Evolutionary conservation across 1,284 basidiomycete species (phyloP).

Genomic region (Trichosporon sp.): DNA sequence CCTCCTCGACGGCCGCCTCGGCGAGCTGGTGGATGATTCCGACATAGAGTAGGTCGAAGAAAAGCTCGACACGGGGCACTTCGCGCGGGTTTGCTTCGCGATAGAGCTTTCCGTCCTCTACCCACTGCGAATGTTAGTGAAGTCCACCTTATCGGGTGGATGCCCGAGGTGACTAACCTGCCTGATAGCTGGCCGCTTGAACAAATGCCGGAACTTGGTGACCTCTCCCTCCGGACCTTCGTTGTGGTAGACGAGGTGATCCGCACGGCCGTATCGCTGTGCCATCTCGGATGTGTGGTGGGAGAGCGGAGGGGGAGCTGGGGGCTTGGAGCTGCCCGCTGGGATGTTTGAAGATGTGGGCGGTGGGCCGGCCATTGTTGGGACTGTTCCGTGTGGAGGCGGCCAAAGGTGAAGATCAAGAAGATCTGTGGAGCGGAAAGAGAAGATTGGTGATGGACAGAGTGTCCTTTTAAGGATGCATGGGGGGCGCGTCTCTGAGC

Average conservation of each 20-base stretch:
- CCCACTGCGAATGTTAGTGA: conserved; percentile 25
- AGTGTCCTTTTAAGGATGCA: background rate
- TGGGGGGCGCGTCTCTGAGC: background rate
- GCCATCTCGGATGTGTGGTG: background rate
- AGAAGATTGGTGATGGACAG: background rate
- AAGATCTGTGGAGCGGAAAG: background rate
- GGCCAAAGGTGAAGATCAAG: background rate
- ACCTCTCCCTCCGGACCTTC: conserved; percentile 26
- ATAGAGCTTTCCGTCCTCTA: conserved; percentile 37
- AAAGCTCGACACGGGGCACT: conserved; percentile 53
- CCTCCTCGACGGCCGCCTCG: conserved; percentile 33
- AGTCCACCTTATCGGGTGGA: background rate
- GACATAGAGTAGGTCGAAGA: conserved; percentile 58
- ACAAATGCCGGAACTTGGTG: conserved; percentile 33
- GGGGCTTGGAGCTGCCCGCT: background rate
- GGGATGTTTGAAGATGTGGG: background rate
- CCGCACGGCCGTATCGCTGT: conserved; percentile 9
- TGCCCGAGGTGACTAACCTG: conserved; percentile 35
- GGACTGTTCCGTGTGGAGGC: background rate
- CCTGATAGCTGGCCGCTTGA: conserved; percentile 37
- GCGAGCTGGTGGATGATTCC: conserved; percentile 57
- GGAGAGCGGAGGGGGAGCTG: background rate
- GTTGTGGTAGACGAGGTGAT: conserved; percentile 23
- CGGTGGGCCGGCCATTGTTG: background rate
- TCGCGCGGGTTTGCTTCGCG: conserved; percentile 41